phyloP scores from a whole-genome alignment of 2,329 filamentous ascomycete genomes.

The Penicillium sp. region DNA sequence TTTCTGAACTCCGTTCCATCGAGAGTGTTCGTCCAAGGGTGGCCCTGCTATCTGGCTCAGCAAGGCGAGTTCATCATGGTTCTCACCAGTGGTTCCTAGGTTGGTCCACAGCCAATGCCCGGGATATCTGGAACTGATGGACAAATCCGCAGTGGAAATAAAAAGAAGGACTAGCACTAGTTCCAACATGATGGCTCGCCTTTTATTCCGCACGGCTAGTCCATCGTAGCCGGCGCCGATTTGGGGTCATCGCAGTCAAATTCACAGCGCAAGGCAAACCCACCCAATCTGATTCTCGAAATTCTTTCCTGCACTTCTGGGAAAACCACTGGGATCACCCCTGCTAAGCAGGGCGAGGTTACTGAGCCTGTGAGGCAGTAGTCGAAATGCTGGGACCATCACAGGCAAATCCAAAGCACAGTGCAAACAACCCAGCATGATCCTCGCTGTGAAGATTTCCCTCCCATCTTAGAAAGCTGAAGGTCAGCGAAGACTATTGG shows the following conservation, averaged over 20 bases:
- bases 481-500: background rate
- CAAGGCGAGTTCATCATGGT: background rate
- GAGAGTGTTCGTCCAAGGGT: background rate
- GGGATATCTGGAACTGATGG: background rate
- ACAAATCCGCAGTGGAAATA: background rate
- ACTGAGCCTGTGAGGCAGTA: background rate
- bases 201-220: background rate
- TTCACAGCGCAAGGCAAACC: background rate
- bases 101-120: background rate
- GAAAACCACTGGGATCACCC: background rate
- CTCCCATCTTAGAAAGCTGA: background rate
- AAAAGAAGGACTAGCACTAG: too few species aligned
- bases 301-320: background rate
- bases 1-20: background rate
- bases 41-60: background rate
- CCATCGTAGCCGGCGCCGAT: background rate
- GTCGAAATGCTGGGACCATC: background rate
- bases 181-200: background rate
- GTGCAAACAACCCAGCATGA: background rate
- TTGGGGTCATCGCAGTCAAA: background rate
- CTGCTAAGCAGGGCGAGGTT: background rate
- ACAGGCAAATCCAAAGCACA: too few species aligned
- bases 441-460: background rate
- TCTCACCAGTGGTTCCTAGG: background rate
- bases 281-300: background rate